phyloP scores from a whole-genome alignment of 805 yeast species.

The Nakazawaea wickerhamii region DNA sequence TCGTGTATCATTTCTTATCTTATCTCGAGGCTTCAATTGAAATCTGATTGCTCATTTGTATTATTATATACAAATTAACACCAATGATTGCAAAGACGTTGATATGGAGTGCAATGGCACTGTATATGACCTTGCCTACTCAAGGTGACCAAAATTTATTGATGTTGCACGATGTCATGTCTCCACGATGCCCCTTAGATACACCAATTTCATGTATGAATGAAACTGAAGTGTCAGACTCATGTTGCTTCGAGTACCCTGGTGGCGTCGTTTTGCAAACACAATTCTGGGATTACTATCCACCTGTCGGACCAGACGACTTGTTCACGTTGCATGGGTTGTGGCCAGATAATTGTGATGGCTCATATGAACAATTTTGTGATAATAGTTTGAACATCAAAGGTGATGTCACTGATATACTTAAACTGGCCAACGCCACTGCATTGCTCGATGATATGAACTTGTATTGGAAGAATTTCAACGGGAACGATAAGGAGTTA shows the following conservation, averaged over 20 bases:
- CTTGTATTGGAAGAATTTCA: conserved; percentile 66
- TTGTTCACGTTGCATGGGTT: conserved; percentile 79
- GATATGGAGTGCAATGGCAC: no score
- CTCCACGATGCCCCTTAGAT: conserved; percentile 45
- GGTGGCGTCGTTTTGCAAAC: conserved; percentile 82
- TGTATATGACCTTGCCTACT: no score
- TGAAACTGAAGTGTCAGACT: conserved; percentile 45
- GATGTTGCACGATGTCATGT: background rate
- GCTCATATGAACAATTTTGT: conserved; percentile 77
- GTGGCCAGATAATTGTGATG: conserved; percentile 89
- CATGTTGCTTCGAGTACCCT: conserved; percentile 83
- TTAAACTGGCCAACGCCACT: conserved; percentile 40
- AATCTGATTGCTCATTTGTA: no score
- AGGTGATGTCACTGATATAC: conserved; percentile 38
- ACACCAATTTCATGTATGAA: conserved; percentile 60
- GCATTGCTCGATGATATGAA: conserved; percentile 55
- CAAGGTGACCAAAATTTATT: background rate
- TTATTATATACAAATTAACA: no score
- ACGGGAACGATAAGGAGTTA: conserved; percentile 59
- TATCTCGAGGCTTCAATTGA: background rate
- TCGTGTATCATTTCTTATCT: conserved; percentile 2
- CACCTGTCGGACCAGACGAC: conserved; percentile 66
- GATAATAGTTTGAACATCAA: conserved; percentile 49
- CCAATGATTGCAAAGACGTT: no score
- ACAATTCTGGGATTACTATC: conserved; percentile 89